phyloP scores from a whole-genome alignment of 2,329 filamentous ascomycete species.

The Aureobasidium musti region DNA sequence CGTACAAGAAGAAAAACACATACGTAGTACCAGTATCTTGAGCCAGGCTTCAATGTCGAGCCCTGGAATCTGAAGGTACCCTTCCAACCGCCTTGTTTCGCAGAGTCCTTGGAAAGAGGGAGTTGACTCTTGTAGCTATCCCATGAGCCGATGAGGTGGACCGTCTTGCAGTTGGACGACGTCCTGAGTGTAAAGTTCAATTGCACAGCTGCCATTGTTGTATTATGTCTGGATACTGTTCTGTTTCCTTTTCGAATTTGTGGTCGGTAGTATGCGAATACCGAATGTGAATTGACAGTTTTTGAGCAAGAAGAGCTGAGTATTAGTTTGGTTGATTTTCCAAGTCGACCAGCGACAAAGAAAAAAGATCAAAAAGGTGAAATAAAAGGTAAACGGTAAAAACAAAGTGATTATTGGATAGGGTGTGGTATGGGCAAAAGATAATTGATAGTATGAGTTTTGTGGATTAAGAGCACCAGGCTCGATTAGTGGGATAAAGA shows the following conservation, averaged over 20 bases:
- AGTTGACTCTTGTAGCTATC: slow-evolving; percentile 95
- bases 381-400: slow-evolving; percentile 34
- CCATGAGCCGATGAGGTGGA: slow-evolving; percentile 97
- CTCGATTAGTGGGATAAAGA: slow-evolving; percentile 42
- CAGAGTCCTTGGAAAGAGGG: slow-evolving; percentile 81
- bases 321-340: slow-evolving; percentile 43
- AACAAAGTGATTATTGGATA: slow-evolving; percentile 33
- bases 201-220: slow-evolving; percentile 80
- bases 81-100: slow-evolving; percentile 90
- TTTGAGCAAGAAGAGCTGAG: slow-evolving; percentile 53
- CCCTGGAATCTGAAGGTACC: slow-evolving; percentile 96
- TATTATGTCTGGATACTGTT: slow-evolving; percentile 31
- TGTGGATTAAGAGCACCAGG: slow-evolving; percentile 49
- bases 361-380: slow-evolving; percentile 37
- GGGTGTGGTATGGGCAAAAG: slow-evolving; percentile 27
- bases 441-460: slow-evolving; percentile 33
- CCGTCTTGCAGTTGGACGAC: slow-evolving; percentile 94
- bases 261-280: slow-evolving; percentile 28
- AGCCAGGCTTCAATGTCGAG: slow-evolving; percentile 78
- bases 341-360: slow-evolving; percentile 47
- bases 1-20: slow-evolving; percentile 31
- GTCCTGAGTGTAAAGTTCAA: slow-evolving; percentile 95
- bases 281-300: slow-evolving; percentile 35
- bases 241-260: slow-evolving; percentile 32
- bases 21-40: slow-evolving; percentile 98